phyloP scores from a whole-genome alignment of 164 flowering plant species.

The Cinnamomum chago region DNA sequence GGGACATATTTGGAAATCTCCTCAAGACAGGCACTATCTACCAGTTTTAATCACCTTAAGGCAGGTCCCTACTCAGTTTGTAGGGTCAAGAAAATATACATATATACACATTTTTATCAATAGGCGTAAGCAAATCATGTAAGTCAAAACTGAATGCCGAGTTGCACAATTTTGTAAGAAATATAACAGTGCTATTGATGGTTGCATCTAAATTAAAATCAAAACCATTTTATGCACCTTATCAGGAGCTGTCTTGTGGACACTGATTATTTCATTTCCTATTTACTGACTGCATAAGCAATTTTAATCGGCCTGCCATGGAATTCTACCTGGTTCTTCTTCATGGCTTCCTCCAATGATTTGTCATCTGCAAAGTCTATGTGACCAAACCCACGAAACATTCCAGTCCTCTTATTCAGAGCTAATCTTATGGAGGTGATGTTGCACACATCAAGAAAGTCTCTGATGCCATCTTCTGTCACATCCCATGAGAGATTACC shows the following conservation, averaged over 20 bases:
- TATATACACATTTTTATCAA: no score
- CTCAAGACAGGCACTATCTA: no score
- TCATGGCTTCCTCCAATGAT: conserved; percentile 16
- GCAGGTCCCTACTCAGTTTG: no score
- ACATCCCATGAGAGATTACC: conserved; percentile 18
- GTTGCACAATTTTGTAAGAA: neutral
- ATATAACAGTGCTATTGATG: neutral
- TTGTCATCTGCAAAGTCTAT: conserved; percentile 17
- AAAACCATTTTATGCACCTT: neutral
- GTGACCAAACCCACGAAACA: conserved; percentile 14
- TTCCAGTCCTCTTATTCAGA: conserved; percentile 9
- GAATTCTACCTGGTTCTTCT: conserved; percentile 24
- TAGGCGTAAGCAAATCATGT: no score
- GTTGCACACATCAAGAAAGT: conserved; percentile 1
- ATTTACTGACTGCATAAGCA: conserved; percentile 9
- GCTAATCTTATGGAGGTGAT: conserved; percentile 16
- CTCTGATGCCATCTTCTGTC: conserved; percentile 10
- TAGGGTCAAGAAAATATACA: no score
- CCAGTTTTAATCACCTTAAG: no score
- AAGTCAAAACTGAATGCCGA: no score
- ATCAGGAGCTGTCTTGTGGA: neutral
- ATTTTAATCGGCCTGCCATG: conserved; percentile 8
- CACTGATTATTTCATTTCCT: neutral
- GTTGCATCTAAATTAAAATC: neutral
- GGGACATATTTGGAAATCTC: no score